These are phyloP conservation scores for Fusarium metavorans DNA, from an alignment of 2,329 filamentous ascomycete species.

Conservation along the genomic window DNA sequence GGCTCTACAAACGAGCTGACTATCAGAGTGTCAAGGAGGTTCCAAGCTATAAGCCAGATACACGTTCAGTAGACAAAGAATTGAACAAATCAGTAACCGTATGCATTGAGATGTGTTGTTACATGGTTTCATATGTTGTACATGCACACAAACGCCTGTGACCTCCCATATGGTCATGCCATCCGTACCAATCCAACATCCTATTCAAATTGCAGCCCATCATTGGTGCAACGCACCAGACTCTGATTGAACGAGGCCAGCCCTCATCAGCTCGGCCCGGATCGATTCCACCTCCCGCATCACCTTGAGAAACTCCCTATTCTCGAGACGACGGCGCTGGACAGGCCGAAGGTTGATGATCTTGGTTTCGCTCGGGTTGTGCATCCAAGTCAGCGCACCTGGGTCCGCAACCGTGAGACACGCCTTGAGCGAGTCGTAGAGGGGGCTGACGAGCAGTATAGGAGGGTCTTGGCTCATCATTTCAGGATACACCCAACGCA, in stretches of 20 bases:
- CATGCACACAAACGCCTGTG: constrained; percentile 5
- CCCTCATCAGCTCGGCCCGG: constrained; percentile 19
- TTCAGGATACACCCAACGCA: constrained; percentile 68
- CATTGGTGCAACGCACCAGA: background rate
- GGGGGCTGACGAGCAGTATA: constrained; percentile 56
- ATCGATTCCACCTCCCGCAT: constrained; percentile 48
- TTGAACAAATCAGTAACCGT: background rate
- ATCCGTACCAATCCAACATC: background rate
- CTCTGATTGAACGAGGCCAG: background rate
- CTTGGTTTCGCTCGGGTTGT: constrained; percentile 22
- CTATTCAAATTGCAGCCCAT: background rate
- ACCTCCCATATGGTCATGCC: background rate
- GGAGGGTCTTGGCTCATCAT: constrained; percentile 67
- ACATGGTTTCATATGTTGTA: constrained; percentile 22
- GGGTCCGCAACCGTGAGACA: constrained; percentile 70
- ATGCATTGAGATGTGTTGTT: constrained; percentile 15
- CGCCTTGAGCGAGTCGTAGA: constrained; percentile 62
- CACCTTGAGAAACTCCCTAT: constrained; percentile 49
- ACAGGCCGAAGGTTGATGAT: constrained; percentile 13
- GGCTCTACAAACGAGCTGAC: constrained; percentile 55
- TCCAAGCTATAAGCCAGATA: constrained; percentile 21
- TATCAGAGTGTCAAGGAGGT: background rate
- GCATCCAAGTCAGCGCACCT: constrained; percentile 52
- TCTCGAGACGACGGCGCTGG: constrained; percentile 38
- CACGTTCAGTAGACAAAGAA: background rate